Base-by-base conservation (phyloP, 352 stramenopile species). In the Phytophthora cactorum region DNA sequence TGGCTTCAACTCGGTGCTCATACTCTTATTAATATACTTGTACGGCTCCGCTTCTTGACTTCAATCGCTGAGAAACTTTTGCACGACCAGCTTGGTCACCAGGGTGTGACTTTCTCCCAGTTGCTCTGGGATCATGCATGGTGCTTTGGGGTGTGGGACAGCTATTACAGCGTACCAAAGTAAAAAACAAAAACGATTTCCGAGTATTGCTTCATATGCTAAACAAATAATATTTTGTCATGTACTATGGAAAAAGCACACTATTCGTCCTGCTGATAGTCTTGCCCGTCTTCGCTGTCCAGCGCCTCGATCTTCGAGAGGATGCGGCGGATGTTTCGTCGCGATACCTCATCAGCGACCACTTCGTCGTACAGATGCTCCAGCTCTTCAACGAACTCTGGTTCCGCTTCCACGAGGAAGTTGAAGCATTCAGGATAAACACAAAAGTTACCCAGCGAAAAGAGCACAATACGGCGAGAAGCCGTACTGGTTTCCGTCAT, bases 391-490 rank as follows among this genome's bases (percentile, higher is more conserved):
- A 77, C 51, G 49, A 92, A 91, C 0, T 70, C 61, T 0, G 80
- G 74, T 15, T 86, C 75, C 0, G 65, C 66, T 10, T 68, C 31
- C 1, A 79, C 8, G 3, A 96, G 68, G 8, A 82, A 78, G n/a
- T 88, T 55, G 6, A 90, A 76, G 60, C 92, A 97, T 15, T 73
- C 63, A 2, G 68, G 60, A 50, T 96, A 97, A 4, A 90, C 78
- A 51, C 88, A 97, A 46, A 96, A 88, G 49, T 96, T 98, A 27
- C 93, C 92, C 4, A 98, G 68, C 0, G 90, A 97, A 72, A 98
- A 98, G 4, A 98, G 78, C 28, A 92, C 88, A 49, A 97, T 98
- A 4, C 91, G 81, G 5, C 87, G 76, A 0, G 91, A 90, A 6
- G 78, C 66, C 0, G 77, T 72, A 59, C 78, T 90, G 2, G 75